A percentile compares a stretch with the other conserved stretches of the same genome.
These are phyloP conservation scores for Mucor piriformis DNA, from an alignment of 371 early-diverging fungal species.

Conservation along the genomic window DNA sequence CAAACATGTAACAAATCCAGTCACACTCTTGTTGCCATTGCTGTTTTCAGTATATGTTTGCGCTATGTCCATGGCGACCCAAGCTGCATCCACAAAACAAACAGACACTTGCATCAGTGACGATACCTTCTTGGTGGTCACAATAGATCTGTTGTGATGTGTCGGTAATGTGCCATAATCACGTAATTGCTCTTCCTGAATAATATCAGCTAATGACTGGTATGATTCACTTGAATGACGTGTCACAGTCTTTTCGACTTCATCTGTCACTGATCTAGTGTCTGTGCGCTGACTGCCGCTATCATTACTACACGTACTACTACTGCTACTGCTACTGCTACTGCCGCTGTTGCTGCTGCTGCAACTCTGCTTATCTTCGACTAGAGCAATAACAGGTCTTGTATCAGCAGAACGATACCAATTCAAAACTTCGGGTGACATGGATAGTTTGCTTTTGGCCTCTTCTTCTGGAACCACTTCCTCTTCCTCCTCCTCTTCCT, in stretches of 20 bases:
- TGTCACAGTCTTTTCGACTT: conserved; percentile 7
- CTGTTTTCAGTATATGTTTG: conserved; percentile 16
- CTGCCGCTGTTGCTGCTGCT: neutral
- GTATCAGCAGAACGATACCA: conserved; percentile 41
- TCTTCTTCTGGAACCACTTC: conserved; percentile 6
- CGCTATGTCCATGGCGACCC: conserved; percentile 31
- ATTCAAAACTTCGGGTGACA: conserved; percentile 41
- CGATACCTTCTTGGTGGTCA: neutral
- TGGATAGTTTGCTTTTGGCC: conserved; percentile 5
- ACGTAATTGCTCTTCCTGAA: conserved; percentile 13
- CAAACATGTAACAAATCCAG: conserved; percentile 21
- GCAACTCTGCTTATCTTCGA: neutral
- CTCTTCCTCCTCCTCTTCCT: conserved; percentile 18
- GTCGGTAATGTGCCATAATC: conserved; percentile 21
- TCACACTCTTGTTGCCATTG: conserved; percentile 5
- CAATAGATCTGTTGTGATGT: conserved; percentile 3
- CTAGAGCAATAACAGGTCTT: neutral
- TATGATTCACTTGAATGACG: conserved; percentile 25
- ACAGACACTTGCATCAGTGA: conserved; percentile 19
- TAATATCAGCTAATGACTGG: conserved; percentile 43
- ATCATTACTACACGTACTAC: conserved; percentile 11
- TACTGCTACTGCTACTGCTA: conserved; percentile 11
- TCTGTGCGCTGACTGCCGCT: conserved; percentile 10
- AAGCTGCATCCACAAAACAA: conserved; percentile 30
- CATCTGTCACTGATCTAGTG: conserved; percentile 1